These are phyloP conservation scores for Phytopythium vexans DNA, from an alignment of 352 stramenopile species.

Conservation along the genomic window DNA sequence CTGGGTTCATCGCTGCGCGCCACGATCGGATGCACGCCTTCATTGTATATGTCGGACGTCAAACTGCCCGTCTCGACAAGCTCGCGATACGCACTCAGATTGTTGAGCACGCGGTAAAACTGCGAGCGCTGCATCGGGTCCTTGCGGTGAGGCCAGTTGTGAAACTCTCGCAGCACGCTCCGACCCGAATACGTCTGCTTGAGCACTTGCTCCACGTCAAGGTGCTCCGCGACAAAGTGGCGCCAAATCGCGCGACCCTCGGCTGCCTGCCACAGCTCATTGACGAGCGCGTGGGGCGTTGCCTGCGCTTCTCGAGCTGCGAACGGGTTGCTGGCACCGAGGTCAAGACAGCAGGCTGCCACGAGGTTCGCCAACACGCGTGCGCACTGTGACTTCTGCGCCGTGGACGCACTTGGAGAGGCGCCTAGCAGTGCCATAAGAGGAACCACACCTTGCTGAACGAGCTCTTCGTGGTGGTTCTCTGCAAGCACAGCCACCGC, in stretches of 20 bases:
- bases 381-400: slow-evolving; percentile 53
- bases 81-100: slow-evolving; percentile 58
- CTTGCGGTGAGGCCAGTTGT: slow-evolving; percentile 31
- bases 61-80: slow-evolving; percentile 26
- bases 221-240: slow-evolving; percentile 35
- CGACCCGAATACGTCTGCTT: slow-evolving; percentile 38
- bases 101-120: slow-evolving; percentile 66
- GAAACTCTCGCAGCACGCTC: slow-evolving; percentile 33
- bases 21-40: slow-evolving; percentile 79
- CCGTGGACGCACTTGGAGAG: slow-evolving; percentile 20
- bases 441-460: slow-evolving; percentile 59
- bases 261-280: background rate
- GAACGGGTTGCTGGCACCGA: slow-evolving; percentile 13
- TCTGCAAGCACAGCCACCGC: slow-evolving; percentile 69
- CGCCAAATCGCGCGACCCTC: slow-evolving; percentile 13
- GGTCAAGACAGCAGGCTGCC: slow-evolving; percentile 41
- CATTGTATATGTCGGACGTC: slow-evolving; percentile 54
- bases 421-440: slow-evolving; percentile 54
- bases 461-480: slow-evolving; percentile 57
- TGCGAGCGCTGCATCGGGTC: slow-evolving; percentile 78
- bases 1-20: slow-evolving; percentile 7
- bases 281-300: background rate
- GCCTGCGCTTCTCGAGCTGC: slow-evolving; percentile 13
- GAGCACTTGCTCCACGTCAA: slow-evolving; percentile 55
- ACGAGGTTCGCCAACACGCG: slow-evolving; percentile 78